Conservation (phyloP, 768 basidiomycete genomes). For the Pleurotus salmoneostramineus region DNA sequence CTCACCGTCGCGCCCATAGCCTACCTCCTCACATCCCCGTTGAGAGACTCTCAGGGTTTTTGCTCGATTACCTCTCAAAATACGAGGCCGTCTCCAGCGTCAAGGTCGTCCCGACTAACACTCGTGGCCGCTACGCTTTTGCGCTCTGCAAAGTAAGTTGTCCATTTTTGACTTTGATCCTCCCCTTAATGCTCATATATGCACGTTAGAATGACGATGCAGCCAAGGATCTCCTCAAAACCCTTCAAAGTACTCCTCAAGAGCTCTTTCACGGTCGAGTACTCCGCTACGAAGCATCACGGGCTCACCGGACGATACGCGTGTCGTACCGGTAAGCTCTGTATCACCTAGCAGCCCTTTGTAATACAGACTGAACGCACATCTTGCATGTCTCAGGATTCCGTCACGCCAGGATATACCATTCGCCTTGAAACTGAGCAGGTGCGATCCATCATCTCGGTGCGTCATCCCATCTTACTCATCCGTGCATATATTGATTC, state of each 20-base stretch:
- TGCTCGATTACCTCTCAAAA: slow-evolving; percentile 64
- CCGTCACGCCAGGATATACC: slow-evolving; percentile 21
- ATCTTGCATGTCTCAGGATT: too few species aligned
- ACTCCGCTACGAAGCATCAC: slow-evolving; percentile 75
- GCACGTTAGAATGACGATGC: slow-evolving; percentile 47
- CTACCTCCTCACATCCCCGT: slow-evolving; percentile 69
- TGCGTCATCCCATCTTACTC: too few species aligned
- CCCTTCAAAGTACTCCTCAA: slow-evolving; percentile 49
- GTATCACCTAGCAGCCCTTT: background rate
- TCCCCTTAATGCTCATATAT: slow-evolving; percentile 10
- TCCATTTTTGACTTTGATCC: background rate
- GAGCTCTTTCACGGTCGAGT: slow-evolving; percentile 68
- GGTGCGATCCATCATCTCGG: too few species aligned
- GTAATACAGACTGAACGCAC: too few species aligned
- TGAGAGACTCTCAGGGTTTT: slow-evolving; percentile 52
- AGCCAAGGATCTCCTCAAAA: slow-evolving; percentile 56
- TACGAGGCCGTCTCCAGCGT: slow-evolving; percentile 64
- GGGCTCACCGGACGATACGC: slow-evolving; percentile 69
- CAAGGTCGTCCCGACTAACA: slow-evolving; percentile 64
- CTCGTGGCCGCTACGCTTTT: slow-evolving; percentile 79
- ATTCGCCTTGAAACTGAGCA: slow-evolving; percentile 43
- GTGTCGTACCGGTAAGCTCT: slow-evolving; percentile 63
- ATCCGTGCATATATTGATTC: too few species aligned
- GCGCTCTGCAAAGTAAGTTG: slow-evolving; percentile 74
- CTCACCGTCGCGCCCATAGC: slow-evolving; percentile 28